Evolutionary conservation across 495 filamentous ascomycete species (phyloP).

Genomic region (Annulohypoxylon stygium): DNA sequence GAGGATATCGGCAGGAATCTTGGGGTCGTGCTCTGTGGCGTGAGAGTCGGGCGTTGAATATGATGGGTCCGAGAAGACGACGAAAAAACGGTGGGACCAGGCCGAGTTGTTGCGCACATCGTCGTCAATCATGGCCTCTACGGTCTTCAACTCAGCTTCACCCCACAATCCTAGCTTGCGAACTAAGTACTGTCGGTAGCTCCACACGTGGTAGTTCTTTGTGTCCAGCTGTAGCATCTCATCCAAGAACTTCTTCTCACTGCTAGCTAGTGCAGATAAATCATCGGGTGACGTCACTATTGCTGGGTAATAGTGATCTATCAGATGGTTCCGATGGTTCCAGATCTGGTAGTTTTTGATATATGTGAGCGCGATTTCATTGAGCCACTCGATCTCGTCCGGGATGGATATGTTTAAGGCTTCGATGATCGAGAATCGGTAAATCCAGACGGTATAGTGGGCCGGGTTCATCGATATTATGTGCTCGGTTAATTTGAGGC

Average conservation of each 20-base stretch:
- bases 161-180: conserved; percentile 78
- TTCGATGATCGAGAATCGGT: conserved; percentile 82
- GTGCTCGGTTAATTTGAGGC: conserved; percentile 84
- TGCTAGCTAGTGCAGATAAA: conserved; percentile 54
- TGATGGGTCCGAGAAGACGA: conserved; percentile 79
- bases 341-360: conserved; percentile 99
- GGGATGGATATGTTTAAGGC: conserved; percentile 73
- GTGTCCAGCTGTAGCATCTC: conserved; percentile 86
- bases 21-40: conserved; percentile 59
- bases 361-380: conserved; percentile 80
- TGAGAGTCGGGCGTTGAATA: conserved; percentile 62
- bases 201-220: conserved; percentile 99
- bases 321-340: conserved; percentile 92
- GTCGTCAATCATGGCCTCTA: conserved; percentile 74
- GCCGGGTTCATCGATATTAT: conserved; percentile 94
- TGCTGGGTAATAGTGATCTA: conserved; percentile 72
- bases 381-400: conserved; percentile 87
- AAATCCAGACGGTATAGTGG: conserved; percentile 99
- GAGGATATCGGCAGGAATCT: conserved; percentile 71
- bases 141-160: conserved; percentile 72
- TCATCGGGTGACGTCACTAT: conserved; percentile 56
- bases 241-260: conserved; percentile 80
- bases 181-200: conserved; percentile 93
- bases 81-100: conserved; percentile 95
- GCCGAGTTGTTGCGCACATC: conserved; percentile 96